Evolutionary conservation across 148 eudicot species (phyloP).

Genomic region (Suaeda aralocaspica): DNA sequence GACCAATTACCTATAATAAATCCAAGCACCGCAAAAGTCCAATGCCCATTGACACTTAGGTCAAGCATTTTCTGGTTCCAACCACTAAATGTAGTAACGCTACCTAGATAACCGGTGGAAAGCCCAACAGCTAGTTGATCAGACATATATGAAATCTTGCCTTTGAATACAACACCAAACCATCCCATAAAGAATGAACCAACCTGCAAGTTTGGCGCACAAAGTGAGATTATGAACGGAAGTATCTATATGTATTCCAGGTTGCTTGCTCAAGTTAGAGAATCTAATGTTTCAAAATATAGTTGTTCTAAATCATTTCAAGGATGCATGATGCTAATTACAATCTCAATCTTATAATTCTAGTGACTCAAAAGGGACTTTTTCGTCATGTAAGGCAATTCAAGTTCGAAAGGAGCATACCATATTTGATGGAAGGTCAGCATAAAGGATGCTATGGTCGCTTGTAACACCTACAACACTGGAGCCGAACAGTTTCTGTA

Average conservation of each 20-base stretch:
- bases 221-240: neutral
- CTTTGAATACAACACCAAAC: constrained; percentile 87
- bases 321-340: neutral
- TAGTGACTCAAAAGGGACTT: neutral
- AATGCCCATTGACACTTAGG: constrained; percentile 69
- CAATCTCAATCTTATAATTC: neutral
- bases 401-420: constrained; percentile 43
- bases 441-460: constrained; percentile 55
- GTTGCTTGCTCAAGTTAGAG: neutral
- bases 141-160: constrained; percentile 48
- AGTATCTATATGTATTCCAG: neutral
- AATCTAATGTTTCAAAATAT: neutral
- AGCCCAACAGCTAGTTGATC: constrained; percentile 71
- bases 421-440: constrained; percentile 95
- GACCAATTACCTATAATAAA: constrained; percentile 48
- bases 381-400: neutral
- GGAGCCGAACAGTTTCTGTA: constrained; percentile 79
- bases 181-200: constrained; percentile 99
- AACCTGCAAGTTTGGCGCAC: constrained; percentile 38
- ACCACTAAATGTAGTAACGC: constrained; percentile 94
- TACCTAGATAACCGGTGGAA: constrained; percentile 88
- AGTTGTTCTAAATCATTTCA: neutral
- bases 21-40: constrained; percentile 69
- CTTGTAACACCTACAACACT: constrained; percentile 51
- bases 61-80: constrained; percentile 96